Conservation (phyloP, 164 flowering plant species). For the Litsea cubeba region DNA sequence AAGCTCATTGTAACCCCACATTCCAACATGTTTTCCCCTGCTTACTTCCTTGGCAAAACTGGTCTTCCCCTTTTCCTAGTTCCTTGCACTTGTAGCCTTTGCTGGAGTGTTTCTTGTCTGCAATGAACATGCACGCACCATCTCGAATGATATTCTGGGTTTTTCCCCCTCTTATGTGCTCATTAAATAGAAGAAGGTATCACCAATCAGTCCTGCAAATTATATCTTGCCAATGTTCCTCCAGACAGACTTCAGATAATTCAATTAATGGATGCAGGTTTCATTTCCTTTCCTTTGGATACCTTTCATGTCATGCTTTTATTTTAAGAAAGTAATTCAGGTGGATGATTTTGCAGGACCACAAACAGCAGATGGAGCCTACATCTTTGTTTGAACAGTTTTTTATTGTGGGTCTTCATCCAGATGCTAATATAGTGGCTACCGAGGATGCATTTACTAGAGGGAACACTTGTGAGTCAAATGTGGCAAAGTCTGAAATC, state of each 20-base stretch:
- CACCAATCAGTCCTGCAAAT: not conserved
- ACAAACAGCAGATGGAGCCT: constrained; percentile 60
- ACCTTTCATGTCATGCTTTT: not conserved
- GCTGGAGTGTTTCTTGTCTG: no score
- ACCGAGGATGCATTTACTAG: constrained; percentile 73
- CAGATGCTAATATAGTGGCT: constrained; percentile 69
- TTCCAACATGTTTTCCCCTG: no score
- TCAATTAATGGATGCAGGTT: not conserved
- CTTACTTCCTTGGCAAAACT: no score
- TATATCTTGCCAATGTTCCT: not conserved
- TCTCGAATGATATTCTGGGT: no score
- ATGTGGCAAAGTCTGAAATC: constrained; percentile 39
- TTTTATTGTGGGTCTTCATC: constrained; percentile 75
- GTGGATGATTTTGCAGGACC: constrained; percentile 42
- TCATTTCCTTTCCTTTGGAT: not conserved
- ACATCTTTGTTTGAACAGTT: constrained; percentile 84
- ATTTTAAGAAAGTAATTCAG: constrained; percentile 3
- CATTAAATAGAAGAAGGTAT: no score
- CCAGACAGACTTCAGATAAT: not conserved
- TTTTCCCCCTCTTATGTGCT: no score
- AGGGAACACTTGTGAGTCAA: constrained; percentile 73
- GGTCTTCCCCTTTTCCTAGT: no score
- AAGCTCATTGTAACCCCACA: no score
- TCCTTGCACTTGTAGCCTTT: no score
- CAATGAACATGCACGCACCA: no score